These are phyloP conservation scores for Solanum megistacrolobum DNA, from an alignment of 257 asterid genomes.

Conservation along the genomic window DNA sequence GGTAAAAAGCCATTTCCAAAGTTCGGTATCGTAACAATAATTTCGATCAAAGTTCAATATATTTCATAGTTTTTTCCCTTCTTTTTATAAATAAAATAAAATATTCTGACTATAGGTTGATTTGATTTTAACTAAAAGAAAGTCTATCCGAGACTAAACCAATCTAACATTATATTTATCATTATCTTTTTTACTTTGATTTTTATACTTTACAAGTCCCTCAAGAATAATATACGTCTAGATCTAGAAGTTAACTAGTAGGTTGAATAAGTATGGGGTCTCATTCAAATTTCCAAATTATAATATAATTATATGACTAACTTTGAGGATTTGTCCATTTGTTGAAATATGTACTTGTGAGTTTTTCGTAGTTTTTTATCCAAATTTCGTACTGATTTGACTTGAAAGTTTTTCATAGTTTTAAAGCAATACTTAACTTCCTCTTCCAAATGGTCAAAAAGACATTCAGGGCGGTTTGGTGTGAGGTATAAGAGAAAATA, in stretches of 20 bases:
- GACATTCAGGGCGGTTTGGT: neutral
- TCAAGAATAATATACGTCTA: neutral
- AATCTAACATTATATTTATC: too few relatives aligned
- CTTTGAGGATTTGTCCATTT: neutral
- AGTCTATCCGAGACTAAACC: fast-evolving
- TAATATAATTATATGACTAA: neutral
- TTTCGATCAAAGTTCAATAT: too few relatives aligned
- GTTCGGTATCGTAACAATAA: too few relatives aligned
- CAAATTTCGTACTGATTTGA: neutral
- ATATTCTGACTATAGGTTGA: too few relatives aligned
- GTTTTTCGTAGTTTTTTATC: neutral
- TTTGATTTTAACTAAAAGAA: too few relatives aligned
- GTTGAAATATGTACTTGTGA: neutral
- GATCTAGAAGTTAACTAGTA: neutral
- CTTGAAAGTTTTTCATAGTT: neutral
- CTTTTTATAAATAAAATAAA: too few relatives aligned
- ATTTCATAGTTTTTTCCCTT: too few relatives aligned
- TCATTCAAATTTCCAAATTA: neutral
- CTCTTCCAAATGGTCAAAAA: neutral
- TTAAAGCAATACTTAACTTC: neutral
- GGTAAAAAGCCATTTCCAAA: too few relatives aligned
- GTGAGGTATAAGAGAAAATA: neutral
- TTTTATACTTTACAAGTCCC: neutral
- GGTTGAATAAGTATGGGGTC: neutral
- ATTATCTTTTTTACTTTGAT: neutral